Base-by-base conservation (phyloP, 495 filamentous ascomycete genomes). In the Geopyxis carbonaria region DNA sequence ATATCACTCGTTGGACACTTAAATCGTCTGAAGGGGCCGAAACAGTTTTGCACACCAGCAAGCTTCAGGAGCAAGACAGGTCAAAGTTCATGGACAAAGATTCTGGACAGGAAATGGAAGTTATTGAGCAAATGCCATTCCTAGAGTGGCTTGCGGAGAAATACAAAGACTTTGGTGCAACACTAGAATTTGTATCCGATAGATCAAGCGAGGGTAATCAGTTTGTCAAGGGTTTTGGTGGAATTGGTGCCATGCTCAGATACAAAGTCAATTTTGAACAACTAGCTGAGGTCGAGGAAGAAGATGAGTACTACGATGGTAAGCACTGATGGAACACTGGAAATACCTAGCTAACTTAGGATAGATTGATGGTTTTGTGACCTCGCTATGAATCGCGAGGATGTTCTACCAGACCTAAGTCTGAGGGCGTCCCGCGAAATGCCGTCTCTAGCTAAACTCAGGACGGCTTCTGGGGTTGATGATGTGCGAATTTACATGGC, bases 211-310 rank as follows among this genome's bases (percentile, higher is more conserved):
- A 97, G 61, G 89, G 89, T 56, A 97, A 97, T 63, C 89, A 97
- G 65, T 97, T 97, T 65, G 89, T 97, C 51, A 94, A 93, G 64
- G 89, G 89, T 40, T 97, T 97, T 56, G 89, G 89, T 75, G 89
- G 89, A 53, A 91, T 97, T 49, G 89, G 89, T 43, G 87, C 87
- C 32, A 76, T 97, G 50, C 75, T 97, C 56, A 81, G 89, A 45
- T 97, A 97, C 74, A 95, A 94, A 67, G 80, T 97, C 66, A 97
- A 97, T 67, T 97, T 97, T 66, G 89, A 97, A 64, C 91, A 97
- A 61, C 72, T 97, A 59, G 80, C 79, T 53, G 91, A 97, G 61
- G 72, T 76, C 51, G 76, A 80, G 61, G 87, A 93, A 61, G 89
- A 97, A 61, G 89, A 95, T 67, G 86, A 95, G 55, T 94, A 93